Percentiles rank a stretch among this genome's conserved stretches.
phyloP scores from a whole-genome alignment of 768 basidiomycete genomes.

The Podaxis sp. region DNA sequence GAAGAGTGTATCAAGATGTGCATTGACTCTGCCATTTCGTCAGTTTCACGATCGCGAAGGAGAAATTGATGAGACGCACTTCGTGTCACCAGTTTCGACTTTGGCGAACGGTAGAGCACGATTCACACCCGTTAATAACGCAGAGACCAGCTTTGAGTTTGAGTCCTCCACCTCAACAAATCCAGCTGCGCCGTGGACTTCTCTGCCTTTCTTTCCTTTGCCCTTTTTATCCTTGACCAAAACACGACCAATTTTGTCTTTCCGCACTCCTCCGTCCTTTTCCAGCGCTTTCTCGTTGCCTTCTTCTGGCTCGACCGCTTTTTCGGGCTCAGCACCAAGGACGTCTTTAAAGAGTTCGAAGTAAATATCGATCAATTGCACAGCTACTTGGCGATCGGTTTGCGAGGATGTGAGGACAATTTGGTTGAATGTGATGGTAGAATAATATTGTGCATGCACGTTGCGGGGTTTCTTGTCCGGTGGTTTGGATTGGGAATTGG shows the following conservation, averaged over 20 bases:
- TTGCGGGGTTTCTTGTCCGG: constrained; percentile 41
- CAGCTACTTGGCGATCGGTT: constrained; percentile 70
- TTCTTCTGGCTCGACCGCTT: constrained; percentile 28
- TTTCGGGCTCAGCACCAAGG: constrained; percentile 57
- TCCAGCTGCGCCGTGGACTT: constrained; percentile 57
- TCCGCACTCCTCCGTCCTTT: constrained; percentile 30
- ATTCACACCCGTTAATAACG: constrained; percentile 91
- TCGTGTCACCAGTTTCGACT: constrained; percentile 62
- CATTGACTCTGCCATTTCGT: constrained; percentile 54
- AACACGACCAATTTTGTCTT: constrained; percentile 19
- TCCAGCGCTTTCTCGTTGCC: constrained; percentile 39
- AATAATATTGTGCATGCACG: constrained; percentile 86
- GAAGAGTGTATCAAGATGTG: constrained; percentile 92
- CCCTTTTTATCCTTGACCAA: constrained; percentile 25
- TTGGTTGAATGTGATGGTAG: constrained; percentile 93
- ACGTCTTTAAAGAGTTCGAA: constrained; percentile 93
- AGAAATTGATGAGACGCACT: constrained; percentile 41
- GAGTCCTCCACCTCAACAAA: constrained; percentile 76
- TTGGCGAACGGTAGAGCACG: constrained; percentile 93
- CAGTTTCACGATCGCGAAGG: neutral
- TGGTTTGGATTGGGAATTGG: constrained; percentile 35
- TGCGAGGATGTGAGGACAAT: constrained; percentile 59
- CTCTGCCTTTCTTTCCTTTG: constrained; percentile 39
- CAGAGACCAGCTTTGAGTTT: constrained; percentile 82
- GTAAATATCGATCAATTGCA: constrained; percentile 82